Evolutionary conservation across 169 alveolate species (phyloP), one percentile per base, ranked within the genome.

Genomic region (Plasmodium vinckei): DNA sequence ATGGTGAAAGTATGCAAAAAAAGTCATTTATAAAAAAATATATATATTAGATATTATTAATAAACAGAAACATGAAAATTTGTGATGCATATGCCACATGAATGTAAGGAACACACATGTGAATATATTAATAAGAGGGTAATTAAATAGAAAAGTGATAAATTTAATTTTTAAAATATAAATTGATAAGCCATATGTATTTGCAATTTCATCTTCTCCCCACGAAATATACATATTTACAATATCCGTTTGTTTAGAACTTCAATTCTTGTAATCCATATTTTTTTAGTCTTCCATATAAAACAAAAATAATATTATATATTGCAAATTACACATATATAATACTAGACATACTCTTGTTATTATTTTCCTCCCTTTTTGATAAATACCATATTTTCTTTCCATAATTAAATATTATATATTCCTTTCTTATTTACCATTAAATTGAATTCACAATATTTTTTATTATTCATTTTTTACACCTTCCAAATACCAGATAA

Each of bases 131-230:
- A 53, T 53, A 54, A 59, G 15, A 33, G 42, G 25, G 60, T 51
- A 51, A 51, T 51, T 51, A 51, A 51, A 51, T 21, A 60, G 33
- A 73, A 73, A 73, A 73, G 61, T 56, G 49, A 73, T 59, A 73
- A 60, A 25, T 49, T 53, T 73, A 73, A 73, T 73, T 73, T 73
- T 44, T 59, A 73, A 73, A 73, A 73, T 71, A 53, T 51, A 19
- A 33, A 15, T 53, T 71, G 65, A 59, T 71, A 71, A 71, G 42
- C 47, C 51, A 71, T 53, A 59, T 21, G 53, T 15, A 71, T 39
- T 15, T 60, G 25, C 23, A 23, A 60, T 33, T 33, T 33, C 42
- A 33, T 33, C 42, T 33, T 33, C 42, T 33, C 7, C 42, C 42
- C 42, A 33, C 42, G 42, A 33, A 33, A 33, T 33, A 33, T 5